Base-by-base conservation (phyloP, 495 filamentous ascomycete genomes). In the Emericellopsis terricola region DNA sequence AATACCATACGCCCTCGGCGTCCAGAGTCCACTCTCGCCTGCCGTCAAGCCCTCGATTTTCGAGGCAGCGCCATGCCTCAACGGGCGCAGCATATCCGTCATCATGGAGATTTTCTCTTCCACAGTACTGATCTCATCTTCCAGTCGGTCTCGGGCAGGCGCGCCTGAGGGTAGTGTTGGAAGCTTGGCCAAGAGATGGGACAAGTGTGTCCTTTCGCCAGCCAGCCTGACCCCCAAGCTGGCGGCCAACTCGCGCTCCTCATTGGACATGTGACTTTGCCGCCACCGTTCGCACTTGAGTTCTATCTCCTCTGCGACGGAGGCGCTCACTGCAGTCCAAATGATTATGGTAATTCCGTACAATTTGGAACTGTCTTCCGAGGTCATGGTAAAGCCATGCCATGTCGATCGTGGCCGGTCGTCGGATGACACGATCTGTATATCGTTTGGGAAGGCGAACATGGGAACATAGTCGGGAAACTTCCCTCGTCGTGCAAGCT, bases 351-450 rank as follows among this genome's bases (percentile, higher is more conserved):
- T 85, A 38, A 96, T 81, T 18, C 83, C 89, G 47, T 97, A 85
- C 14, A 96, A 64, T 44, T 82, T 85, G 27, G 83, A 80, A 41
- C 81, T 86, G 49, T 96, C 89, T 21, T 77, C 76, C 28, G 76
- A 81, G 3, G 89, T 97, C 89, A 97, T 96, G 38, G 81, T 84
- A 51, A 96, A 97, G 28, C 89, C 89, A 62, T 97, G 89, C 89
- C 89, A 97, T 15, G 87, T 94, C 28, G 89, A 79, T 36, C 85
- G 65, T 2, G 89, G 89, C 40, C 83, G 69, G 48, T 96, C 85
- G 47, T 97, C 89, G 2, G 83, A 83, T 7, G 89, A 94, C 6
- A 96, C 81, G 33, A 97, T 87, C 37, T 83, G 82, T 44, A 97
- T 82, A 55, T 97, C 89, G 52, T 97, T 94, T 18, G 89, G 89